These are phyloP conservation scores for Oryza australiensis DNA, from an alignment of 176 grass and related monocot species.

Conservation along the genomic window DNA sequence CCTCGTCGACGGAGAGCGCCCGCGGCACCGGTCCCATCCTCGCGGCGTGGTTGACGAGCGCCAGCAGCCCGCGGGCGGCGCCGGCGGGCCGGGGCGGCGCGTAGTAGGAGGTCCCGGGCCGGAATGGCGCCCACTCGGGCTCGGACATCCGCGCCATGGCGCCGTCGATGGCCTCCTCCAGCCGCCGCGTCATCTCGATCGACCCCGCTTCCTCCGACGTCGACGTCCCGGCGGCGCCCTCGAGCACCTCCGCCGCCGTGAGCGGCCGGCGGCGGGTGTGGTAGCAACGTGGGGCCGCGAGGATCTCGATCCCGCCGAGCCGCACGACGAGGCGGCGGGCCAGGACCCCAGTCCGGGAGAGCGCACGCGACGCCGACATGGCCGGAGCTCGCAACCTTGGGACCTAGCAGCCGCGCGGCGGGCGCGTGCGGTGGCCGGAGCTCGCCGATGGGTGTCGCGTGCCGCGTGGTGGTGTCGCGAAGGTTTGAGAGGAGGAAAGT, in stretches of 20 bases:
- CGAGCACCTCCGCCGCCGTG: slow-evolving; percentile 3
- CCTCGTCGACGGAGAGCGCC: slow-evolving; percentile 41
- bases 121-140: slow-evolving; percentile 58
- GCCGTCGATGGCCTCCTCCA: slow-evolving; percentile 59
- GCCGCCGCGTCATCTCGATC: background rate
- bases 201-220: background rate
- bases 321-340: slow-evolving; percentile 12
- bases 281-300: background rate
- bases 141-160: slow-evolving; percentile 50
- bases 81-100: slow-evolving; percentile 46
- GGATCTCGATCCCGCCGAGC: background rate
- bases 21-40: background rate
- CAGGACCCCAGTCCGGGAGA: slow-evolving; percentile 25
- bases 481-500: background rate
- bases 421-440: background rate
- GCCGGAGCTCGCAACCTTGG: background rate
- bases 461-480: slow-evolving; percentile 24
- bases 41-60: background rate
- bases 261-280: slow-evolving; percentile 25
- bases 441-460: background rate
- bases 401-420: slow-evolving; percentile 1
- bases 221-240: slow-evolving; percentile 26
- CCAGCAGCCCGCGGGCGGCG: slow-evolving; percentile 25
- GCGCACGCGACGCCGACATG: background rate
- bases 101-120: slow-evolving; percentile 59